Percentiles rank a stretch among this genome's conserved stretches.
Conservation (phyloP, 805 yeast genomes). For the Kodamaea lidongshanica region DNA sequence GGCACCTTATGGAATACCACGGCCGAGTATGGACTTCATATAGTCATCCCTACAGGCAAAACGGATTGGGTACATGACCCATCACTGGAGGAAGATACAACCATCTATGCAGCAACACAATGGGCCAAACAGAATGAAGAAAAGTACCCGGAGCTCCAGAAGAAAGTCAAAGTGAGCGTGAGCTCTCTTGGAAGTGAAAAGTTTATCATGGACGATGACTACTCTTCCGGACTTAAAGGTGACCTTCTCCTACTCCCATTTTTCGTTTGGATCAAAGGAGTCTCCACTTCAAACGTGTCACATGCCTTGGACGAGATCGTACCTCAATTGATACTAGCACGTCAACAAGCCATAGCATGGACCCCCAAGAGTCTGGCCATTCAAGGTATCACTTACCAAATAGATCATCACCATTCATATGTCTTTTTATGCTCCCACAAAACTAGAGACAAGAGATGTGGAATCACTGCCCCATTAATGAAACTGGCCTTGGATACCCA, state of each 20-base stretch:
- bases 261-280: conserved; percentile 60
- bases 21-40: conserved; percentile 60
- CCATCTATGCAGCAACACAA: conserved; percentile 40
- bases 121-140: conserved; percentile 25
- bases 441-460: conserved; percentile 90
- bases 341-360: too few species aligned
- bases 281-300: conserved; percentile 39
- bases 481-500: conserved; percentile 69
- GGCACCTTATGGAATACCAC: conserved; percentile 63
- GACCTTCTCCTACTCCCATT: conserved; percentile 67
- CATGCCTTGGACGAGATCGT: conserved; percentile 40
- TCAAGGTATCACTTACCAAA: conserved; percentile 29
- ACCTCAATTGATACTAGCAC: conserved; percentile 30
- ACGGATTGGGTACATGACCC: conserved; percentile 83
- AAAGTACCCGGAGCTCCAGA: conserved; percentile 15
- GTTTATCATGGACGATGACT: conserved; percentile 34
- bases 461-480: conserved; percentile 88
- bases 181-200: conserved; percentile 48
- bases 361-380: conserved; percentile 10
- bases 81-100: conserved; percentile 35
- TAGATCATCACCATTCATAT: conserved; percentile 33
- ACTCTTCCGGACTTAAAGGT: conserved; percentile 40
- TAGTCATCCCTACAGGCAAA: conserved; percentile 78
- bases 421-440: conserved; percentile 82
- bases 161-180: conserved; percentile 45